Conservation (phyloP, 176 grass and related monocot species). For the Oryza meyeriana region DNA sequence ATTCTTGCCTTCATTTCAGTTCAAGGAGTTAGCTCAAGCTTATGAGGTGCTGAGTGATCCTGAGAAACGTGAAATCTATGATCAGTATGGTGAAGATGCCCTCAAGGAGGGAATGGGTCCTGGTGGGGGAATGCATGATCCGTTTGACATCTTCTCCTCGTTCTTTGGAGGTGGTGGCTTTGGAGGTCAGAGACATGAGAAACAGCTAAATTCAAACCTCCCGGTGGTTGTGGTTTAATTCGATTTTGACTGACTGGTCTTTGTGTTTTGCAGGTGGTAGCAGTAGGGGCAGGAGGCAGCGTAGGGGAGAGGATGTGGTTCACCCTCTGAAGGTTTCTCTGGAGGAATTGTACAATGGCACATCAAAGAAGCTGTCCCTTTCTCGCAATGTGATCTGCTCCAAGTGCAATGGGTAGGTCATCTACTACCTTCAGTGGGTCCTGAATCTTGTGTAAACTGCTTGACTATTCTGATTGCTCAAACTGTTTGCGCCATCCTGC, state of each 20-base stretch:
- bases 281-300: conserved; percentile 73
- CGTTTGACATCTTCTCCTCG: conserved; percentile 80
- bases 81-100: conserved; percentile 91
- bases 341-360: conserved; percentile 85
- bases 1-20: conserved; percentile 36
- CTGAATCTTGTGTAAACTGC: not conserved
- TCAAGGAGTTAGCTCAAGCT: conserved; percentile 87
- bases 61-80: conserved; percentile 84
- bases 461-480: not conserved
- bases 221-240: too few relatives aligned
- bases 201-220: not conserved
- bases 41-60: conserved; percentile 91
- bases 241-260: not conserved
- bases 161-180: conserved; percentile 65
- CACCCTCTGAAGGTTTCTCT: conserved; percentile 80
- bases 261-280: conserved; percentile 46
- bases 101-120: conserved; percentile 90
- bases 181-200: conserved; percentile 34
- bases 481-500: not conserved
- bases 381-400: conserved; percentile 73
- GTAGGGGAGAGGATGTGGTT: conserved; percentile 80
- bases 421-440: not conserved
- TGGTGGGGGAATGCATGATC: conserved; percentile 64
- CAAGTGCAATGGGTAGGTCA: conserved; percentile 68
- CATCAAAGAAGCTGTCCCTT: conserved; percentile 78